Evolutionary conservation across 306 rosid genomes (phyloP).

Genomic region (Lathyrus tuberosus): DNA sequence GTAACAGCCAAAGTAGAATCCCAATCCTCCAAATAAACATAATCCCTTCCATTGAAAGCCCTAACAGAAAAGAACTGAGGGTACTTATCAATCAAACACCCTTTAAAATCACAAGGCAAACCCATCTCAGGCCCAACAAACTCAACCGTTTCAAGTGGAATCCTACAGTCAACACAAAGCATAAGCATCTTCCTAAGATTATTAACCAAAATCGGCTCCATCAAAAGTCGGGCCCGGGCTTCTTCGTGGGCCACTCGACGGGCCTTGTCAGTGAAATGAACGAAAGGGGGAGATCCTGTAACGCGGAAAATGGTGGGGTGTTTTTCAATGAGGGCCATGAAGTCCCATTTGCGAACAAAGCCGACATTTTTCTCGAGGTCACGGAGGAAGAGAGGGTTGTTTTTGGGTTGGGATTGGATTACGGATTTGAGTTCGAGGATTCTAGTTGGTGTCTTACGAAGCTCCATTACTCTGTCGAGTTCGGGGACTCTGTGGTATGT

Average conservation of each 20-base stretch:
- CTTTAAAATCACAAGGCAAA: constrained; percentile 54
- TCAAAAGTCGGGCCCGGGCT: constrained; percentile 46
- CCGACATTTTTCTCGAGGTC: constrained; percentile 87
- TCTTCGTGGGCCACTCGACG: constrained; percentile 56
- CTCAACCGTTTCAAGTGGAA: constrained; percentile 63
- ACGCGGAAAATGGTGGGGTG: constrained; percentile 73
- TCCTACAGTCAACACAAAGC: constrained; percentile 69
- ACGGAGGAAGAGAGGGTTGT: constrained; percentile 49
- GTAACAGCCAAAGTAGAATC: constrained; percentile 70
- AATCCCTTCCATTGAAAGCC: constrained; percentile 51
- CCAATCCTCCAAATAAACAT: constrained; percentile 77
- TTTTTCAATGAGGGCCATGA: constrained; percentile 72
- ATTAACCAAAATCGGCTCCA: constrained; percentile 77
- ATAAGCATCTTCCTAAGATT: constrained; percentile 72
- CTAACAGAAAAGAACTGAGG: constrained; percentile 64
- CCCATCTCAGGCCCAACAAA: constrained; percentile 65
- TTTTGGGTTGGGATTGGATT: constrained; percentile 57
- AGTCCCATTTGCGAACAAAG: constrained; percentile 85
- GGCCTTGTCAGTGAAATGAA: constrained; percentile 62
- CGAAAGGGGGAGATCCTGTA: constrained; percentile 55
- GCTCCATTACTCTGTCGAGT: constrained; percentile 78
- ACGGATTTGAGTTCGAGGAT: constrained; percentile 68
- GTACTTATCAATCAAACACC: constrained; percentile 52
- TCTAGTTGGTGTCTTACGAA: constrained; percentile 71
- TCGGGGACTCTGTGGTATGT: constrained; percentile 66